Conservation (phyloP, 352 stramenopile genomes). For the Pythium periplocum region DNA sequence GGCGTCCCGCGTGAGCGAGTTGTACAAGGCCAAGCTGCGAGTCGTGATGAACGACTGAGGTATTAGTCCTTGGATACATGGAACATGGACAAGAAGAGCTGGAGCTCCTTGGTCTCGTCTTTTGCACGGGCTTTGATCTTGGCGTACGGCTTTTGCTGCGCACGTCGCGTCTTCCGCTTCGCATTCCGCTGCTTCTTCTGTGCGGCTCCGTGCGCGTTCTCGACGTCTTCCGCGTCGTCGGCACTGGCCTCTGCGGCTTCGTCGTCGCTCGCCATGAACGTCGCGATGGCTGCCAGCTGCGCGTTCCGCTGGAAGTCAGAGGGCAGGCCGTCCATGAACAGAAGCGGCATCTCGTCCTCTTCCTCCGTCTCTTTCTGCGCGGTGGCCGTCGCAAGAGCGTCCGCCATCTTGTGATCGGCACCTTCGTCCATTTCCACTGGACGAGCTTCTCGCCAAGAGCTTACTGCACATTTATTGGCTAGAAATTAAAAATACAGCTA, state of each 20-base stretch:
- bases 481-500: too few species aligned
- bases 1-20: constrained; percentile 46
- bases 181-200: background rate
- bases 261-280: constrained; percentile 65
- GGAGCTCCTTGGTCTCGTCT: constrained; percentile 39
- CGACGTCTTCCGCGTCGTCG: constrained; percentile 6
- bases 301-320: constrained; percentile 54
- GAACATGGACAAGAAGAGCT: constrained; percentile 55
- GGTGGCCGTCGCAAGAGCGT: too few species aligned
- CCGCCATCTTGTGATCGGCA: too few species aligned
- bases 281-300: constrained; percentile 68
- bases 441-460: too few species aligned
- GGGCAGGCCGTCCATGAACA: constrained; percentile 74
- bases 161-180: background rate
- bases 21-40: constrained; percentile 30
- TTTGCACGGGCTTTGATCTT: background rate
- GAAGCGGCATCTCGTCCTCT: constrained; percentile 67
- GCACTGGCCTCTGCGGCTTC: constrained; percentile 16
- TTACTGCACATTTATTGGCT: too few species aligned
- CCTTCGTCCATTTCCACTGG: too few species aligned
- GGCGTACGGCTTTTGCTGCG: background rate
- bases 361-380: constrained; percentile 6
- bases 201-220: background rate
- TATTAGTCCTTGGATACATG: constrained; percentile 18
- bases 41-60: background rate